These are phyloP conservation scores for Suillus subluteus DNA, from an alignment of 768 basidiomycete species.

Conservation along the genomic window DNA sequence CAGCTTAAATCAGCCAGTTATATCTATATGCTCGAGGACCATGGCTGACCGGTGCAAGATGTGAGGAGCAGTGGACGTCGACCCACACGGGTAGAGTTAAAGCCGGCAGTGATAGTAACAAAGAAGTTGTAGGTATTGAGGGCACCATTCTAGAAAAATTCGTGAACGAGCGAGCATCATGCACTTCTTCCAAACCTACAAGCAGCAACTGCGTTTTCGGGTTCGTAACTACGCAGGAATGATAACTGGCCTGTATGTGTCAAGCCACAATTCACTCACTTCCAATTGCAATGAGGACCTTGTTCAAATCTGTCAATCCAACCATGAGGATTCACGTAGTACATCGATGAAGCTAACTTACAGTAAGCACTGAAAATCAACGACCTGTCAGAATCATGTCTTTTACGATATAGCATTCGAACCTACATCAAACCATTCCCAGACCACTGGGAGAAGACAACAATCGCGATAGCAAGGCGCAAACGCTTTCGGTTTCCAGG, in stretches of 20 bases:
- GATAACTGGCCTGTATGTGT: not conserved
- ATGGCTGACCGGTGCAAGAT: constrained; percentile 43
- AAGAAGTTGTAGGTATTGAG: constrained; percentile 60
- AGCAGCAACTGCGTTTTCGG: constrained; percentile 46
- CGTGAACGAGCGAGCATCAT: not conserved
- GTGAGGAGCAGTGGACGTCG: constrained; percentile 53
- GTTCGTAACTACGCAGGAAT: constrained; percentile 40
- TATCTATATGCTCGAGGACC: constrained; percentile 22
- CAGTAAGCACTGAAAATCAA: constrained; percentile 28
- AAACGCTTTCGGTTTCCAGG: constrained; percentile 57
- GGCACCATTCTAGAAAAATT: constrained; percentile 47
- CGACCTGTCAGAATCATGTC: not conserved
- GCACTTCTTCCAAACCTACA: constrained; percentile 27
- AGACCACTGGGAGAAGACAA: constrained; percentile 64
- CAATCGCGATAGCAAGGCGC: constrained; percentile 59
- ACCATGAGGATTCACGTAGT: not conserved
- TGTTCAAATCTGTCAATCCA: constrained; percentile 45
- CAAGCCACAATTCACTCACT: constrained; percentile 30
- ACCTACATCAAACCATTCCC: constrained; percentile 51
- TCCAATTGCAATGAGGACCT: constrained; percentile 55
- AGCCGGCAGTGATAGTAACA: constrained; percentile 51
- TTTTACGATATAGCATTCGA: not conserved
- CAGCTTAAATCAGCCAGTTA: constrained; percentile 39
- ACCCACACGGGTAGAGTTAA: constrained; percentile 50
- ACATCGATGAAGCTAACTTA: constrained; percentile 16